Evolutionary conservation across 1,284 basidiomycete species (phyloP).

Genomic region (Sanghuangporus sanghuang): DNA sequence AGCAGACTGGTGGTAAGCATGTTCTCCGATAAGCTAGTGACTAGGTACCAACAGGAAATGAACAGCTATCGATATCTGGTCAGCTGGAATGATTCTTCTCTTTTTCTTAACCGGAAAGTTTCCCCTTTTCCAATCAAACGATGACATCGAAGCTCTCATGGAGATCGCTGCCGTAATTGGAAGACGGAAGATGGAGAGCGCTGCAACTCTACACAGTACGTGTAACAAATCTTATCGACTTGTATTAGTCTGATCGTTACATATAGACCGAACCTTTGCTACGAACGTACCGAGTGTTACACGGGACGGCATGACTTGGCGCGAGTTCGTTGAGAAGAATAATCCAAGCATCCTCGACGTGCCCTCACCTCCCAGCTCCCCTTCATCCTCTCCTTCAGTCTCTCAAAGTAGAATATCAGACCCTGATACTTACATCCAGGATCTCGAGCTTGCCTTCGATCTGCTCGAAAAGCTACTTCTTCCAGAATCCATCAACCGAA

Average conservation of each 20-base stretch:
- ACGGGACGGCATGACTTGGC: conserved; percentile 61
- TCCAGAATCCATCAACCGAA: conserved; percentile 69
- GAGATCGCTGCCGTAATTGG: conserved; percentile 92
- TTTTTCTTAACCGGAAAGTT: conserved; percentile 93
- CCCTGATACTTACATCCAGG: conserved; percentile 45
- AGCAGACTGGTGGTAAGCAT: conserved; percentile 83
- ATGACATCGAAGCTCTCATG: conserved; percentile 94
- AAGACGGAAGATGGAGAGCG: conserved; percentile 76
- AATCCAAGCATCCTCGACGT: conserved; percentile 71
- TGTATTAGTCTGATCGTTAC: not conserved
- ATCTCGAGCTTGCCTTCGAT: conserved; percentile 66
- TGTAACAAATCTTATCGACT: conserved; percentile 19
- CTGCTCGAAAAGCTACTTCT: conserved; percentile 69
- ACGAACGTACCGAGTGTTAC: conserved; percentile 80
- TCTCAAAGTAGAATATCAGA: conserved; percentile 35
- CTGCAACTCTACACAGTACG: conserved; percentile 88
- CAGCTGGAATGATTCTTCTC: conserved; percentile 87
- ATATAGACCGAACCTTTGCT: conserved; percentile 75
- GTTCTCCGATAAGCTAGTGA: conserved; percentile 1
- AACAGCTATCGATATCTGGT: conserved; percentile 94
- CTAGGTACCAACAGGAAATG: conserved; percentile 5
- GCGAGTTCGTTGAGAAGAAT: conserved; percentile 66
- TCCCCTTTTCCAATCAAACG: conserved; percentile 91
- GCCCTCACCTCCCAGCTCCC: conserved; percentile 26
- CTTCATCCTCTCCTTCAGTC: conserved; percentile 22